These are phyloP conservation scores for Candida boidinii DNA, from an alignment of 805 yeast genomes.

Conservation along the genomic window DNA sequence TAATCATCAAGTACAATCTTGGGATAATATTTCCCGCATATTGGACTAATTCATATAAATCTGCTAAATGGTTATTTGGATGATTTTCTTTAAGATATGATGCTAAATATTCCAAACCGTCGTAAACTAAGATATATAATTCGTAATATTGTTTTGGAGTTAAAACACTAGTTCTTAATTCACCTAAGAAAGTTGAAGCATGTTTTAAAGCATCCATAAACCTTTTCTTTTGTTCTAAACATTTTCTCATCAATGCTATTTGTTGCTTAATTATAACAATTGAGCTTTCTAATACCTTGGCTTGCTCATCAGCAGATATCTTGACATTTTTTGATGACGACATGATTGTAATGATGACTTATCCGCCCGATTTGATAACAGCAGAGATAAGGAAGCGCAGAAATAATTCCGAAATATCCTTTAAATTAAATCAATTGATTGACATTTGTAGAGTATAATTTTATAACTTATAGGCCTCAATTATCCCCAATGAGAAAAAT, in stretches of 20 bases:
- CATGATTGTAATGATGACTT: conserved; percentile 2
- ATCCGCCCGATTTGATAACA: too few species aligned
- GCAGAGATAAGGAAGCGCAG: too few species aligned
- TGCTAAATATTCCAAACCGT: conserved; percentile 65
- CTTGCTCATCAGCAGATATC: conserved; percentile 18
- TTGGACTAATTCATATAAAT: conserved; percentile 88
- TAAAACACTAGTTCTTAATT: conserved; percentile 64
- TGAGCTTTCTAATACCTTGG: conserved; percentile 32
- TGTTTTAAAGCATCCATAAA: conserved; percentile 85
- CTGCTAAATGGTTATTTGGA: conserved; percentile 68
- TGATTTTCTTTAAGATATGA: conserved; percentile 59
- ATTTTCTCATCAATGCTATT: conserved; percentile 65
- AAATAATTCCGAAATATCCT: too few species aligned
- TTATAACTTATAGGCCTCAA: too few species aligned
- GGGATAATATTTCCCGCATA: conserved; percentile 93
- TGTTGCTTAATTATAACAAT: conserved; percentile 55
- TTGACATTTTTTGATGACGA: conserved; percentile 7
- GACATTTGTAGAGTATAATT: too few species aligned
- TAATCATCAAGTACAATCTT: conserved; percentile 86
- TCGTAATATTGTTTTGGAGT: conserved; percentile 93
- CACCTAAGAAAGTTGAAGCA: conserved; percentile 73
- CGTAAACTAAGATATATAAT: conserved; percentile 75
- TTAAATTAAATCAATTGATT: too few species aligned
- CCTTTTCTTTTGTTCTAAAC: conserved; percentile 54
- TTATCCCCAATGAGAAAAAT: too few species aligned